Conservation (phyloP, 2,329 filamentous ascomycete genomes). For the Xylariaceae sp. region DNA sequence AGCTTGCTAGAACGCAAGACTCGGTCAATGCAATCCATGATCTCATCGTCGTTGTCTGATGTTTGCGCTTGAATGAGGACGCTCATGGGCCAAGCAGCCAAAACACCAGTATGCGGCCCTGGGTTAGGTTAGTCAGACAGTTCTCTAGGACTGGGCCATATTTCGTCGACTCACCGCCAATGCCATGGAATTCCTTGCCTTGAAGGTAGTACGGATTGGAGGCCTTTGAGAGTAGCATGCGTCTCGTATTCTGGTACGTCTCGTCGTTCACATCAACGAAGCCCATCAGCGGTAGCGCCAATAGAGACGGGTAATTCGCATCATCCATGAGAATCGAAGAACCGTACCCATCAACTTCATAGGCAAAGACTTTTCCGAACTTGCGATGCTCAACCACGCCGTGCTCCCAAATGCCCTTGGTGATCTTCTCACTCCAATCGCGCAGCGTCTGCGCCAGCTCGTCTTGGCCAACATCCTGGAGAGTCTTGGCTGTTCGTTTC, state of each 20-base stretch:
- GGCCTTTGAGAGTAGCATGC: constrained; percentile 62
- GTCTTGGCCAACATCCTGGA: constrained; percentile 56
- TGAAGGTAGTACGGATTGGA: constrained; percentile 87
- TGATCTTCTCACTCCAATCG: constrained; percentile 56
- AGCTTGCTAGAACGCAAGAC: constrained; percentile 72
- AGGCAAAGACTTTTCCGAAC: constrained; percentile 77
- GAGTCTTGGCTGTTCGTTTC: constrained; percentile 63
- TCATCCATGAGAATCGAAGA: constrained; percentile 83
- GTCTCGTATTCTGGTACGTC: constrained; percentile 83
- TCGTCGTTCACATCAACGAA: constrained; percentile 61
- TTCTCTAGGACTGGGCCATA: constrained; percentile 6
- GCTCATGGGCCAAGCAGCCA: constrained; percentile 96
- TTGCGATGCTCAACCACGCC: constrained; percentile 71
- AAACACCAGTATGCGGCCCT: constrained; percentile 70
- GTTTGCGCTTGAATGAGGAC: constrained; percentile 89
- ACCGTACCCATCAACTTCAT: constrained; percentile 83
- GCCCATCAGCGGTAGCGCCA: constrained; percentile 73
- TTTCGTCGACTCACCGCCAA: constrained; percentile 62
- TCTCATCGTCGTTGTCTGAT: constrained; percentile 76
- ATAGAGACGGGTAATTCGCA: constrained; percentile 76
- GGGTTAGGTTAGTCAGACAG: constrained; percentile 7
- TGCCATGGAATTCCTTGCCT: constrained; percentile 74
- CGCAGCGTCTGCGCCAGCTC: constrained; percentile 52
- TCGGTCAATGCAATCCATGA: constrained; percentile 62
- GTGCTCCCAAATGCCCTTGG: constrained; percentile 75